Percentiles rank a stretch among this genome's conserved stretches.
These are phyloP conservation scores for Pelargonium australe DNA, from an alignment of 441 rosid genomes.

Conservation along the genomic window DNA sequence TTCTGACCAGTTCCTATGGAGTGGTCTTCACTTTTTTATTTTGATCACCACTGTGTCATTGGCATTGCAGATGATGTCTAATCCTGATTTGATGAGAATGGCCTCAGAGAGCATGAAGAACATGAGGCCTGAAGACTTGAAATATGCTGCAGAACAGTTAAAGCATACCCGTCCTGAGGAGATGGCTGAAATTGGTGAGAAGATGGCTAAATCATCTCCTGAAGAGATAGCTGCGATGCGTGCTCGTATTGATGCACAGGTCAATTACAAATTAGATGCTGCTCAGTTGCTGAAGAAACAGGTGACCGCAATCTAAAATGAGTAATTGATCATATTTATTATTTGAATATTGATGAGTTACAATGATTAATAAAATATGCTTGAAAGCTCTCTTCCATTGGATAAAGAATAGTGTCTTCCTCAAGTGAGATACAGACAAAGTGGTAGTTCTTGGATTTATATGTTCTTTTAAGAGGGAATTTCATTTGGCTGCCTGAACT, in stretches of 20 bases:
- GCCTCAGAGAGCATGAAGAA: conserved; percentile 89
- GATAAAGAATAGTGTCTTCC: no score
- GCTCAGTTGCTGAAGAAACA: conserved; percentile 76
- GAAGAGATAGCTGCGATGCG: conserved; percentile 79
- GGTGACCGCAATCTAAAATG: conserved; percentile 27
- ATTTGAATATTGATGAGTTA: neutral
- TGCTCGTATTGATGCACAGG: conserved; percentile 69
- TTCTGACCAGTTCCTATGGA: no score
- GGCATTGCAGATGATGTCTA: conserved; percentile 73
- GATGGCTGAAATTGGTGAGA: conserved; percentile 81
- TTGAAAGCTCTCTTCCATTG: neutral
- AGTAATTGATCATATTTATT: neutral
- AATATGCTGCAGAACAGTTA: conserved; percentile 78
- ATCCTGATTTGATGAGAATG: conserved; percentile 91
- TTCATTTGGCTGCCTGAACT: no score
- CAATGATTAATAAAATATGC: neutral
- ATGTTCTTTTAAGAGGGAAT: neutral
- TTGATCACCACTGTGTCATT: conserved; percentile 6
- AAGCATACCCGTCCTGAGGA: conserved; percentile 70
- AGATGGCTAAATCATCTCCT: conserved; percentile 79
- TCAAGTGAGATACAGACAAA: no score
- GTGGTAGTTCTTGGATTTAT: neutral
- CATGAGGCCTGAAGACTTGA: conserved; percentile 83
- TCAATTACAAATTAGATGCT: conserved; percentile 57
- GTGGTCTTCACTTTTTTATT: neutral